These are phyloP conservation scores for Suillus paluster DNA, from an alignment of 768 basidiomycete species.

Conservation along the genomic window DNA sequence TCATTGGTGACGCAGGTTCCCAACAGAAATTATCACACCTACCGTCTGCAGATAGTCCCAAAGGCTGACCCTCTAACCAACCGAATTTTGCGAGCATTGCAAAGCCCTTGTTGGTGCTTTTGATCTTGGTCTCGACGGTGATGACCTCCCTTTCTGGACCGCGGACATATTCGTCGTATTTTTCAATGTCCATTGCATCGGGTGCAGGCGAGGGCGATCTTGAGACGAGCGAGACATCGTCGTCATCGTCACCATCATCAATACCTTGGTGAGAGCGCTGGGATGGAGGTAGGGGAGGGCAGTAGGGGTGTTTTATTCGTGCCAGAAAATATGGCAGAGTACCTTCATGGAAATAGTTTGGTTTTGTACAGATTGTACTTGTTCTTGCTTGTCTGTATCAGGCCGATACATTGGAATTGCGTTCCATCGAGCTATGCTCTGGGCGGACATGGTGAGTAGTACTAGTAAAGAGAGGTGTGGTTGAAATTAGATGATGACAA, in stretches of 20 bases:
- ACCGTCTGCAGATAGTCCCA: constrained; percentile 82
- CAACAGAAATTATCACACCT: constrained; percentile 14
- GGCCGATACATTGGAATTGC: constrained; percentile 57
- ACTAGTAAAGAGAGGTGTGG: background rate
- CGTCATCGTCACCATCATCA: constrained; percentile 60
- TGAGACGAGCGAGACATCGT: constrained; percentile 74
- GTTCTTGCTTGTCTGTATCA: constrained; percentile 30
- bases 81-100: constrained; percentile 80
- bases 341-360: constrained; percentile 58
- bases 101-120: constrained; percentile 80
- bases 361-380: constrained; percentile 21
- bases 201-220: constrained; percentile 74
- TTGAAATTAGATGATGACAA: background rate
- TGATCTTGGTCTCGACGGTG: constrained; percentile 83
- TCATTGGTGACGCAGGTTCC: background rate
- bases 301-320: constrained; percentile 52
- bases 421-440: constrained; percentile 73
- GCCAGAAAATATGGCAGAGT: constrained; percentile 59
- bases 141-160: constrained; percentile 63
- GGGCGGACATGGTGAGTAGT: constrained; percentile 57
- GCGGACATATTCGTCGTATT: constrained; percentile 68
- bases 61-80: constrained; percentile 79
- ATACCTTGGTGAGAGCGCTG: constrained; percentile 56
- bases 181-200: constrained; percentile 59
- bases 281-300: constrained; percentile 50